Evolutionary conservation across 352 stramenopile genomes (phyloP).

Genomic region (Phytophthora cryptogea): DNA sequence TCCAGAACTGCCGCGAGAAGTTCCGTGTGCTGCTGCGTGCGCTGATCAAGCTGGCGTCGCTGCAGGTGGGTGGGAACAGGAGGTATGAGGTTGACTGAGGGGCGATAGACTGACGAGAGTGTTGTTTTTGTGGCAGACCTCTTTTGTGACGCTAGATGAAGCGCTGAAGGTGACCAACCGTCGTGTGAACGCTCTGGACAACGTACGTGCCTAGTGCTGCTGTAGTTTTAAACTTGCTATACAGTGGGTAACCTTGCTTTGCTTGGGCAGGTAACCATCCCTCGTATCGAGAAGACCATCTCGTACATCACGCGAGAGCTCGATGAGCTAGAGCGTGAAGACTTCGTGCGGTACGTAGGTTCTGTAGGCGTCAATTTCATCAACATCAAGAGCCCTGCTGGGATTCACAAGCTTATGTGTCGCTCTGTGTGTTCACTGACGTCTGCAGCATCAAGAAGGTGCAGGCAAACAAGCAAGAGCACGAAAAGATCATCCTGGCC

Average conservation of each 20-base stretch:
- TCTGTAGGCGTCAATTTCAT: not conserved
- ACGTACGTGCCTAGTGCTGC: conserved; percentile 70
- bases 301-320: conserved; percentile 98
- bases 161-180: conserved; percentile 98
- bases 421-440: not conserved
- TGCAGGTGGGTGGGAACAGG: conserved; percentile 47
- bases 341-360: conserved; percentile 79
- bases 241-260: no score
- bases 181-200: conserved; percentile 99
- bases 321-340: conserved; percentile 98
- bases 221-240: no score
- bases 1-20: conserved; percentile 93
- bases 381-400: no score
- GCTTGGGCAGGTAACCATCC: conserved; percentile 98
- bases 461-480: conserved; percentile 96
- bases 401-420: not conserved
- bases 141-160: conserved; percentile 99
- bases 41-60: conserved; percentile 88
- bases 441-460: conserved; percentile 96
- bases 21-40: conserved; percentile 83
- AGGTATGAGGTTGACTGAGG: not conserved
- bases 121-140: conserved; percentile 91
- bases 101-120: conserved; percentile 31
- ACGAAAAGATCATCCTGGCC: conserved; percentile 70
- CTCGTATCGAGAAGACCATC: conserved; percentile 96